Evolutionary conservation across 768 basidiomycete genomes (phyloP), one percentile per base, ranked within the genome.

Genomic region (Termitomyces sp.): DNA sequence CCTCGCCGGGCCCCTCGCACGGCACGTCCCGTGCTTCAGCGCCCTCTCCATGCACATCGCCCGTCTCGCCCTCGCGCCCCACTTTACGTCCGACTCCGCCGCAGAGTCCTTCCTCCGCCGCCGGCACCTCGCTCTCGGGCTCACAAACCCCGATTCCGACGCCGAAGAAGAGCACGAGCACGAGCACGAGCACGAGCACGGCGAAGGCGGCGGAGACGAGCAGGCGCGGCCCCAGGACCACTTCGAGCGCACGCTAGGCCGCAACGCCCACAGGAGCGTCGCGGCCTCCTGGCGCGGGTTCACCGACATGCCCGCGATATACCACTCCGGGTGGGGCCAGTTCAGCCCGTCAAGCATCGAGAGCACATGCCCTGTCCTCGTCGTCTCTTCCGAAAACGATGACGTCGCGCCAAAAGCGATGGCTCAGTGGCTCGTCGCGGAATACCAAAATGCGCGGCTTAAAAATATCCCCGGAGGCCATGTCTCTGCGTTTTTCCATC

Each of bases 211-310:
- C 37, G 7, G 13, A 8, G 73, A 72, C 55, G 70, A 66, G 27
- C 67, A 69, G 18, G 78, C 75, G 0, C 61, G 74, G 8, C 68
- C 68, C 26, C 81, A 81, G 57, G 79, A 76, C 1, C 74, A 82
- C 49, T 67, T 77, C 30, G 77, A 79, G 61, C 68, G 69, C 54
- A 64, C 68, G 53, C 68, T 81, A 56, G 80, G 79, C 3, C 61
- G 65, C 56, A 80, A 77, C 55, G 68, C 77, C 56, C 65, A 74
- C 47, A 72, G 75, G 56, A 85, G 84, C 63, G 78, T 83, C 8
- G 70, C 74, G 20, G 74, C 67, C 33, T 71, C 80, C 47, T 83
- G 82, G 82, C 77, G 73, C 43, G 85, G 84, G 0, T 82, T 83
- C 62, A 69, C 76, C 57, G 77, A 78, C 46, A 62, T 74, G 53